Conservation (phyloP, 2,329 filamentous ascomycete genomes). For the Mollisiaceae sp. region DNA sequence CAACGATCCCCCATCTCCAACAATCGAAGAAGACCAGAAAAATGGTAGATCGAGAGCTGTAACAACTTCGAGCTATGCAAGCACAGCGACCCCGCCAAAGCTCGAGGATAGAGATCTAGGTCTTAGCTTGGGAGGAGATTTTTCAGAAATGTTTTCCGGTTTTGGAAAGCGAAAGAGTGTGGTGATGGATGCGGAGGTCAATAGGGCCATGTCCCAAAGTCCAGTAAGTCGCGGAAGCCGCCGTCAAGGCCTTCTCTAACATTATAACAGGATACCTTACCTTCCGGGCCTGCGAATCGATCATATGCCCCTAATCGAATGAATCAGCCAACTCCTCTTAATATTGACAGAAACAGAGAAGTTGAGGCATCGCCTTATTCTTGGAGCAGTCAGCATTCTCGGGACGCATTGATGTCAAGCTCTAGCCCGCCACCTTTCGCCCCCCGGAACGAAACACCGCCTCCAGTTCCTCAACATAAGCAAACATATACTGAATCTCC, state of each 20-base stretch:
- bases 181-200: slow-evolving; percentile 35
- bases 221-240: slow-evolving; percentile 33
- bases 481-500: slow-evolving; percentile 21
- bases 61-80: slow-evolving; percentile 43
- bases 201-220: slow-evolving; percentile 35
- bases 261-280: slow-evolving; percentile 31
- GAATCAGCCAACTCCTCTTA: slow-evolving; percentile 38
- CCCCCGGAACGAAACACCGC: slow-evolving; percentile 23
- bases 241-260: slow-evolving; percentile 19
- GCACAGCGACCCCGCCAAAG: slow-evolving; percentile 42
- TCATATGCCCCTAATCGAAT: slow-evolving; percentile 30
- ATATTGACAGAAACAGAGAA: slow-evolving; percentile 37
- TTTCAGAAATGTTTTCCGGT: slow-evolving; percentile 43
- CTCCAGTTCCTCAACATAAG: slow-evolving; percentile 35
- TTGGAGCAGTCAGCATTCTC: slow-evolving; percentile 41
- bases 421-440: slow-evolving; percentile 34
- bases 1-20: slow-evolving; percentile 34
- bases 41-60: slow-evolving; percentile 37
- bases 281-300: slow-evolving; percentile 30
- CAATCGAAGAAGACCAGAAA: slow-evolving; percentile 30
- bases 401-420: slow-evolving; percentile 40
- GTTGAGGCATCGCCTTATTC: slow-evolving; percentile 40
- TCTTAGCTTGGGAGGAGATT: slow-evolving; percentile 43
- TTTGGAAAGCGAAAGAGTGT: slow-evolving; percentile 41
- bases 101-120: slow-evolving; percentile 39